Evolutionary conservation across 495 filamentous ascomycete species (phyloP), one percentile per base, ranked within the genome.

Genomic region (Aspergillus mulundensis): DNA sequence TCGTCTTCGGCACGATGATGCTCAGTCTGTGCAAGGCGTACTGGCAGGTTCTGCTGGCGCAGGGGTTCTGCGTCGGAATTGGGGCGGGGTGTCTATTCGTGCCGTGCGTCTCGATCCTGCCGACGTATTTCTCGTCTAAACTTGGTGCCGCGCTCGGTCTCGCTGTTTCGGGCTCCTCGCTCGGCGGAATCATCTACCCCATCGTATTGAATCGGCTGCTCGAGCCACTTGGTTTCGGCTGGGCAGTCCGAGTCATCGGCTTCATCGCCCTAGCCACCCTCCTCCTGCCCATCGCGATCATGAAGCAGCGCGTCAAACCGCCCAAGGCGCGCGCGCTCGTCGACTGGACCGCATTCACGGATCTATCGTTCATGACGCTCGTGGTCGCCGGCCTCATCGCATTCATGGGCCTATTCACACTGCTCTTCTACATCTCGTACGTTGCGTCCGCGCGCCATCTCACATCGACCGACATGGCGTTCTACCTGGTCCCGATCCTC

Each of bases 231-330:
- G 64, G 64, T 2, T 67, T 72, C 36, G 54, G 44, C 21, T 57
- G 61, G 86, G 81, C 86, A 1, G 77, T 89, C 14, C 74, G 87
- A 36, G 69, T 78, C 7, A 67, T 66, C 11, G 71, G 68, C 3
- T 48, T 72, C 14, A 63, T 74, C 14, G 53, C 71, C 15, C 63
- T 84, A 1, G 73, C 43, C 23, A 79, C 75, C 1, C 56, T 79
- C 18, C 10, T 70, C 7, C 50, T 81, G 18, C 71, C 77, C 0
- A 50, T 72, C 25, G 71, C 62, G 0, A 50, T 71, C 18, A 51
- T 69, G 12, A 64, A 15, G 43, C 60, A 32, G 57, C 45, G 24
- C 70, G 67, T 57, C 0, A 50, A 44, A 7, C 54, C 54, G 12
- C 39, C 46, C 24, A 43, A 36, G 38, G 46, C 40, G n/a, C 38